Evolutionary conservation across 495 filamentous ascomycete genomes (phyloP), one percentile per base, ranked within the genome.

Genomic region (Hyaloscypha bicolor): DNA sequence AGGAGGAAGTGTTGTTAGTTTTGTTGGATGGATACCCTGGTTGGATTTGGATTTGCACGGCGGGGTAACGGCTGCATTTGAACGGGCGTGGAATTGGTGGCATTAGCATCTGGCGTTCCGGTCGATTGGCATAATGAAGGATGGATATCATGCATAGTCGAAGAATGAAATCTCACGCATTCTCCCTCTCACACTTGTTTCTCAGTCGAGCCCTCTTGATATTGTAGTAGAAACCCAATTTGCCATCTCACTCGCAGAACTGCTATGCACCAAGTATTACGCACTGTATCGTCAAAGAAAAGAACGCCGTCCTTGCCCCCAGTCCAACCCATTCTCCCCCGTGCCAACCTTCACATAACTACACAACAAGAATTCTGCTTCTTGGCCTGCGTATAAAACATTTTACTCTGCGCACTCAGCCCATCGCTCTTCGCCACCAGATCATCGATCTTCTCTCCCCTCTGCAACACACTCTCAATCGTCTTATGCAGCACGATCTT

Each of bases 401-500:
- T 93, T 85, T 97, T 97, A 77, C 91, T 95, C 83, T 94, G 90
- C 58, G 86, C 83, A 78, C 92, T 94, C 67, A 97, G 76, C 11
- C 90, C 92, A 69, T 94, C 91, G 73, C 90, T 93, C 87, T 97
- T 97, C 64, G 86, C 86, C 48, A 97, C 93, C 70, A 97, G 78
- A 69, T 88, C 89, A 77, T 96, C 93, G 66, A 97, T 91, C 85
- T 96, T 96, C 85, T 95, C 92, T 35, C 90, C 90, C 45, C 93
- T 83, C 80, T 96, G 91, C 72, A 97, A 79, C 63, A 96, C 91
- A 73, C 86, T 88, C 79, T 95, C 91, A 72, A 96, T 94, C n/a
- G 93, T 95, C 87, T 97, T 96, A 79, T 97, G 93, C 65, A 99
- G 85, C 55, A 96, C 89, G 75, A 97, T 95, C 87, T 97, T 99